A percentile compares a stretch with the other conserved stretches of the same genome.
These are phyloP conservation scores for Globisporangium ultimum DNA, from an alignment of 352 stramenopile species.

Conservation along the genomic window DNA sequence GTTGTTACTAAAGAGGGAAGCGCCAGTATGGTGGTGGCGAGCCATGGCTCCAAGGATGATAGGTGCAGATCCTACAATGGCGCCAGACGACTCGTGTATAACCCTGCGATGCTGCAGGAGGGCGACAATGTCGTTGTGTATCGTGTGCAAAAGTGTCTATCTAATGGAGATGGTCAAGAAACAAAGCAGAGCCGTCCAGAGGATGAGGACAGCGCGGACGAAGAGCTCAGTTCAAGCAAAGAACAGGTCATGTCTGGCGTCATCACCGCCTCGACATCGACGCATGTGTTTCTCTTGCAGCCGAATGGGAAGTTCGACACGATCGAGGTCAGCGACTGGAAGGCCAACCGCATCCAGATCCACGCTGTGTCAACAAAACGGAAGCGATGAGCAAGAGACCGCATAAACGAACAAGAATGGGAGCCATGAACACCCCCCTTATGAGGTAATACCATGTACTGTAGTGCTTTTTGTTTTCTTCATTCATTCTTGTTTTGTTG, in stretches of 20 bases:
- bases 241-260: conserved; percentile 34
- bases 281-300: conserved; percentile 42
- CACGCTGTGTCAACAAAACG: conserved; percentile 18
- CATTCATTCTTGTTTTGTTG: neutral
- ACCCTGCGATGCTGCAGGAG: conserved; percentile 50
- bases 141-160: neutral
- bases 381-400: neutral
- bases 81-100: conserved; percentile 30
- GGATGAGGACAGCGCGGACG: neutral
- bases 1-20: conserved; percentile 13
- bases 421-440: neutral
- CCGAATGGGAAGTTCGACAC: conserved; percentile 32
- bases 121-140: conserved; percentile 55
- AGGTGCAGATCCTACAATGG: conserved; percentile 4
- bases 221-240: conserved; percentile 5
- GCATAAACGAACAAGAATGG: neutral
- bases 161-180: conserved; percentile 6
- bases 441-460: neutral
- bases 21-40: neutral
- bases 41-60: neutral
- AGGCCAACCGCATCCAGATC: conserved; percentile 24
- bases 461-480: neutral
- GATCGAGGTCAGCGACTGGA: conserved; percentile 44
- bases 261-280: conserved; percentile 44
- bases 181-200: neutral